Base-by-base conservation (phyloP, 2,329 filamentous ascomycete genomes). In the Hypomyces rosellus region DNA sequence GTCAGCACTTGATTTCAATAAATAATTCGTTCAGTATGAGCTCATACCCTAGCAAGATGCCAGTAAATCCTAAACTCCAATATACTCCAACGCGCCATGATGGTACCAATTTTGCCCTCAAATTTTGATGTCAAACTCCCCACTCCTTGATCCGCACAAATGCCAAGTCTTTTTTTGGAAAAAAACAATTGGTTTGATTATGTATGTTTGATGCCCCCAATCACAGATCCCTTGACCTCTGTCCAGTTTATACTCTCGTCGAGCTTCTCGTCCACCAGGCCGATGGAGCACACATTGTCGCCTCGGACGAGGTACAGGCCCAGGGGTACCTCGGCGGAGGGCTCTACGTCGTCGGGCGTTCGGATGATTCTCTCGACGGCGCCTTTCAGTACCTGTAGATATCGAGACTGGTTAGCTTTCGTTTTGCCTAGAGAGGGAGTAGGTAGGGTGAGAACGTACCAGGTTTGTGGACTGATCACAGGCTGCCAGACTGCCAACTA, bases 381-480 rank as follows among this genome's bases (percentile, higher is more conserved):
- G 57, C 88, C 78, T 58, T 84, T 81, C 12, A 99, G 78, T 22
- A 97, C 90, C 82, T 85, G 53, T 13, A 42, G 16, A 22, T 15
- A 18, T 20, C 15, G 36, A 33, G 5, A 16, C 16, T 34, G 12
- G 55, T 63, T 25, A 64, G 60, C 50, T 51, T 16, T 40, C 22
- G 34, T 45, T 38, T 33, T 14, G 18, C 22, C 20, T 4, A 2
- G 7, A 2, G 16, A 3, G 25, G 34, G 8, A 41, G 30, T 45
- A 11, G 20, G 18, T 25, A 40, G 1, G 18, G 33, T 51, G 30
- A 22, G 34, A 40, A 57, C 72, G 54, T 69, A 84, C 82, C 55
- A 99, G 74, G 70, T 99, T 99, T 58, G 93, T 97, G 62, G 86
- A 83, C 69, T 96, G 85, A 69, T 99, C 93, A 65, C 86, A 90